Conservation (phyloP, 257 asterid species). For the Linaria vulgaris region DNA sequence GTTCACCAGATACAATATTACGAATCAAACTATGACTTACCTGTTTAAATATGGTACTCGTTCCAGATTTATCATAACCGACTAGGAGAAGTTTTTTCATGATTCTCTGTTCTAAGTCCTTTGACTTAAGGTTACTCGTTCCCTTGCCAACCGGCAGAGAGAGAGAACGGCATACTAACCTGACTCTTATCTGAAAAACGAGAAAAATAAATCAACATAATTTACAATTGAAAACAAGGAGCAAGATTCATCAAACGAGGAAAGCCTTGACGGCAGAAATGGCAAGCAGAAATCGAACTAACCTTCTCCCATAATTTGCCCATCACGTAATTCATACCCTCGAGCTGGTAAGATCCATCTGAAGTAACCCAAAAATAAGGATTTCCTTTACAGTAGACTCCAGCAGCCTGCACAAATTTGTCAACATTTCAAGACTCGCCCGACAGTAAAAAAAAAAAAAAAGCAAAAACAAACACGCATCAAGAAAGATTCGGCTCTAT, state of each 20-base stretch:
- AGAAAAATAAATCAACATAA: constrained; percentile 22
- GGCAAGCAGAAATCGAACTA: constrained; percentile 11
- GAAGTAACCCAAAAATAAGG: constrained; percentile 52
- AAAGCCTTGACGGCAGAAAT: background rate
- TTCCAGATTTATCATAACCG: constrained; percentile 85
- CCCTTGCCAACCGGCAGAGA: constrained; percentile 55
- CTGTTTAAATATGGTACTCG: constrained; percentile 90
- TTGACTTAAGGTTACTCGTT: constrained; percentile 22
- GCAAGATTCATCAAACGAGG: too few relatives aligned
- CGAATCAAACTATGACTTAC: constrained; percentile 44
- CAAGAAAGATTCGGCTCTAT: constrained; percentile 10
- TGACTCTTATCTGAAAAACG: constrained; percentile 54
- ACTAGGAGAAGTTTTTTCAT: constrained; percentile 60
- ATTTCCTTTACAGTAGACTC: constrained; percentile 47
- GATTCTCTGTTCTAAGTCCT: constrained; percentile 30
- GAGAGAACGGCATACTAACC: constrained; percentile 57
- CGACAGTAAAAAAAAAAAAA: too few relatives aligned
- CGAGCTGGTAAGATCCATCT: constrained; percentile 46
- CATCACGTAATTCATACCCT: constrained; percentile 60
- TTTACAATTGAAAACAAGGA: constrained; percentile 1
- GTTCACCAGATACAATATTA: too few relatives aligned
- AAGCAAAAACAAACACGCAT: too few relatives aligned
- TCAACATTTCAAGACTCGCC: too few relatives aligned
- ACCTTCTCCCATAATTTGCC: constrained; percentile 90
- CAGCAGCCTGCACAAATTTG: constrained; percentile 34